Conservation (phyloP, 2,329 filamentous ascomycete species). For the Alternaria longipes region DNA sequence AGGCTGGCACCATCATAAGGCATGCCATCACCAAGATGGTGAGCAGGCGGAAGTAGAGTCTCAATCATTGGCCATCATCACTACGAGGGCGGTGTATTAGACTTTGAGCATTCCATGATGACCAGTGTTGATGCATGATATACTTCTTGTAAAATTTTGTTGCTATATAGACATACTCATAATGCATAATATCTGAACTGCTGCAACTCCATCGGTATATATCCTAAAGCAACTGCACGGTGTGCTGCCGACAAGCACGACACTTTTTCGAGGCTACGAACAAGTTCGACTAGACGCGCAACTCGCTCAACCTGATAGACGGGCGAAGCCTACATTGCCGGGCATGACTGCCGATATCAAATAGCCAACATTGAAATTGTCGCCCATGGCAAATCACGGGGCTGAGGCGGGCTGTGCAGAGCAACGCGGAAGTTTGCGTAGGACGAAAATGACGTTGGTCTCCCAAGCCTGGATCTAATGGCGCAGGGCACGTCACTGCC, state of each 20-base stretch:
- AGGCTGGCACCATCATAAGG: conserved; percentile 84
- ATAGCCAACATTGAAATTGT: not conserved
- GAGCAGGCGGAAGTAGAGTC: conserved; percentile 59
- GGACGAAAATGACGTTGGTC: conserved; percentile 7
- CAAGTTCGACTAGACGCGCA: not conserved
- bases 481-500: conserved; percentile 4
- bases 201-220: not conserved
- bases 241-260: not conserved
- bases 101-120: not conserved
- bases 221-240: not conserved
- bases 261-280: not conserved
- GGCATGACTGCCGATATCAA: not conserved
- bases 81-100: conserved; percentile 10
- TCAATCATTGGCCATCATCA: not conserved
- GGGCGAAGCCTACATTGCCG: not conserved
- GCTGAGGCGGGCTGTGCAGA: conserved; percentile 4
- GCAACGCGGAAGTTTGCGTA: conserved; percentile 4
- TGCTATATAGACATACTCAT: not conserved
- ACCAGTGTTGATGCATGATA: conserved; percentile 5
- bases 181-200: conserved; percentile 10
- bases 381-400: not conserved
- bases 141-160: conserved; percentile 5
- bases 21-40: conserved; percentile 96
- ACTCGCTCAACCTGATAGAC: not conserved
- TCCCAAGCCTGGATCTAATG: not conserved